These are phyloP conservation scores for Erodium moschatum DNA, from an alignment of 441 rosid genomes.

Conservation along the genomic window DNA sequence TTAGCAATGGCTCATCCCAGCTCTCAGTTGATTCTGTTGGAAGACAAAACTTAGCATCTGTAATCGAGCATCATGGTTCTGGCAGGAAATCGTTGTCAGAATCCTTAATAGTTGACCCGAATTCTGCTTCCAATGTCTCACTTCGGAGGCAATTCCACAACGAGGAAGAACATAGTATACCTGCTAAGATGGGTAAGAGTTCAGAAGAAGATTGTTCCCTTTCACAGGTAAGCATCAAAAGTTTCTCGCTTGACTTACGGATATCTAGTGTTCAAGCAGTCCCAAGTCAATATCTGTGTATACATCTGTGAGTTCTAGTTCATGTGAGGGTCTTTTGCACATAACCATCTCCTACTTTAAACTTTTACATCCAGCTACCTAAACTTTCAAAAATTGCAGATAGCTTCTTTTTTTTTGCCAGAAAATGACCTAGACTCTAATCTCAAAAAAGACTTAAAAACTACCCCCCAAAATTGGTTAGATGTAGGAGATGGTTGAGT, in stretches of 20 bases:
- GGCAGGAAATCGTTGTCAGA: conserved; percentile 86
- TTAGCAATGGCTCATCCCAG: conserved; percentile 49
- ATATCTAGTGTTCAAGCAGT: neutral
- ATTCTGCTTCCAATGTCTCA: conserved; percentile 54
- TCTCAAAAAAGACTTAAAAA: neutral
- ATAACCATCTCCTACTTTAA: too few species aligned
- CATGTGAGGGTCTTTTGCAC: neutral
- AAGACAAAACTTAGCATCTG: conserved; percentile 66
- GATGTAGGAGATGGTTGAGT: too few species aligned
- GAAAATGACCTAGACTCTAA: too few species aligned
- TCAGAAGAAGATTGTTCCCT: conserved; percentile 43
- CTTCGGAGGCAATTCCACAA: conserved; percentile 65
- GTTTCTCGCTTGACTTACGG: conserved; percentile 6
- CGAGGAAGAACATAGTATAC: conserved; percentile 48
- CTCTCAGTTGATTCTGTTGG: conserved; percentile 46
- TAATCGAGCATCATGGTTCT: conserved; percentile 72
- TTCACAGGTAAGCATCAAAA: conserved; percentile 34
- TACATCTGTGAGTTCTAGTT: neutral
- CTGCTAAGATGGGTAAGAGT: conserved; percentile 38
- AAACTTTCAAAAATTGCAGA: too few species aligned
- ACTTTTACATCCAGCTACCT: too few species aligned
- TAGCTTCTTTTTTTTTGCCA: too few species aligned
- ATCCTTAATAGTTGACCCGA: conserved; percentile 42
- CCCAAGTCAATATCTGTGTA: neutral
- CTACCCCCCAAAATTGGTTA: too few species aligned